Evolutionary conservation across 805 yeast genomes (phyloP).

Genomic region (Metschnikowia similis): DNA sequence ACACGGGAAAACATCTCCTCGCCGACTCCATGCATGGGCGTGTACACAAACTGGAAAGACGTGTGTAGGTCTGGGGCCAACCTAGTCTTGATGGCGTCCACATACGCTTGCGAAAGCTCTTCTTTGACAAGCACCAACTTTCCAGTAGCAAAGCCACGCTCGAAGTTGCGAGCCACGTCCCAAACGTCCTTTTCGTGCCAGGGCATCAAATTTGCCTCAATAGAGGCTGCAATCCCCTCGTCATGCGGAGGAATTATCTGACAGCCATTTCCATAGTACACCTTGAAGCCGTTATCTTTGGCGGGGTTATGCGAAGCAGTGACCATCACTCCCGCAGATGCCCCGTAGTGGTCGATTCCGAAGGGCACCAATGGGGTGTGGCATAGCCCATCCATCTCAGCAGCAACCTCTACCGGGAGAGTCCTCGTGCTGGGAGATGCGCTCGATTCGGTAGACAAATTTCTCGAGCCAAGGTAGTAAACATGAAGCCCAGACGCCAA

Average conservation of each 20-base stretch:
- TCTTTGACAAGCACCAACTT: constrained; percentile 40
- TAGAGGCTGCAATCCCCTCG: constrained; percentile 58
- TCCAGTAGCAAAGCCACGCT: constrained; percentile 17
- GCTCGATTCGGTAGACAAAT: constrained; percentile 27
- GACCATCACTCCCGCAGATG: constrained; percentile 86
- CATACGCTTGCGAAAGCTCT: constrained; percentile 41
- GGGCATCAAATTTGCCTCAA: constrained; percentile 59
- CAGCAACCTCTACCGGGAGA: background rate
- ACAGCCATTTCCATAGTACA: constrained; percentile 89
- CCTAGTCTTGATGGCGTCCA: constrained; percentile 20
- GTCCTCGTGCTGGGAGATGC: background rate
- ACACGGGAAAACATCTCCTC: constrained; percentile 50
- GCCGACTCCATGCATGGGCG: constrained; percentile 97
- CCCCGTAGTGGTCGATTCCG: constrained; percentile 56
- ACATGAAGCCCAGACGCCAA: constrained; percentile 65
- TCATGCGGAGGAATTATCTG: constrained; percentile 96
- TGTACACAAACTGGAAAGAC: constrained; percentile 61
- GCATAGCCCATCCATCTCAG: constrained; percentile 25
- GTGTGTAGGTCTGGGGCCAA: constrained; percentile 28
- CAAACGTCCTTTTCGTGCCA: constrained; percentile 45
- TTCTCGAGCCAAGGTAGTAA: constrained; percentile 48
- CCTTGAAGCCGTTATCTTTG: constrained; percentile 89
- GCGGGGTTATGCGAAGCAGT: constrained; percentile 89
- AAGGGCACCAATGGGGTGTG: constrained; percentile 95
- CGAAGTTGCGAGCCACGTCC: constrained; percentile 40